These are phyloP conservation scores for Mesembryanthemum crystallinum DNA, from an alignment of 148 eudicot species.

Conservation along the genomic window DNA sequence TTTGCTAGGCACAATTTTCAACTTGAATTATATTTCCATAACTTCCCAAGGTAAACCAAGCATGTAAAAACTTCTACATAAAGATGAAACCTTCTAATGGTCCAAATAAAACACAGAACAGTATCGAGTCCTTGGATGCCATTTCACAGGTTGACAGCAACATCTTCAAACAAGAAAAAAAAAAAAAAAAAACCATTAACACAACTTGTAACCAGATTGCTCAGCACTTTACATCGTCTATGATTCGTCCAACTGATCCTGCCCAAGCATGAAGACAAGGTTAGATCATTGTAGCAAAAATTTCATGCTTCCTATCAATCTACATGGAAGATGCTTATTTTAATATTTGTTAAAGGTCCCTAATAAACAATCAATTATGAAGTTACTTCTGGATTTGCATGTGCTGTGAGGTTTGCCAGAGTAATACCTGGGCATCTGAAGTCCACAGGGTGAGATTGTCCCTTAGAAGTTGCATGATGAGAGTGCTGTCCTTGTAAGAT, in stretches of 20 bases:
- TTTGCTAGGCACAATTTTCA: too few relatives aligned
- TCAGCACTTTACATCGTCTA: slow-evolving; percentile 28
- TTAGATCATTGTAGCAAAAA: background rate
- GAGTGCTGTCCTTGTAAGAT: slow-evolving; percentile 56
- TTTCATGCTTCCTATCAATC: background rate
- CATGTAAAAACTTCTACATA: background rate
- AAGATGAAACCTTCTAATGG: background rate
- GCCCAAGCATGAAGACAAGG: slow-evolving; percentile 12
- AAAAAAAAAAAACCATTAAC: slow-evolving; percentile 10
- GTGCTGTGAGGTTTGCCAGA: background rate
- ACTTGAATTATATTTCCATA: too few relatives aligned
- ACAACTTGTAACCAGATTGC: slow-evolving; percentile 10
- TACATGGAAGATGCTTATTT: background rate
- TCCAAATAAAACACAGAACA: slow-evolving; percentile 7
- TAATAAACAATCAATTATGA: background rate
- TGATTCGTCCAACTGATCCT: slow-evolving; percentile 42
- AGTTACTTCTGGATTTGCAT: slow-evolving; percentile 13
- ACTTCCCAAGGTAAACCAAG: background rate
- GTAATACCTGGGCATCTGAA: slow-evolving; percentile 41
- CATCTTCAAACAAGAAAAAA: slow-evolving; percentile 11
- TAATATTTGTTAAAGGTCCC: background rate
- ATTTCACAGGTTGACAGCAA: slow-evolving; percentile 21
- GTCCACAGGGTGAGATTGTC: slow-evolving; percentile 57
- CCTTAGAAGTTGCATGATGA: slow-evolving; percentile 51
- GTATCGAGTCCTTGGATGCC: slow-evolving; percentile 8